Evolutionary conservation across 306 rosid genomes (phyloP).

Genomic region (Macrotyloma uniflorum): DNA sequence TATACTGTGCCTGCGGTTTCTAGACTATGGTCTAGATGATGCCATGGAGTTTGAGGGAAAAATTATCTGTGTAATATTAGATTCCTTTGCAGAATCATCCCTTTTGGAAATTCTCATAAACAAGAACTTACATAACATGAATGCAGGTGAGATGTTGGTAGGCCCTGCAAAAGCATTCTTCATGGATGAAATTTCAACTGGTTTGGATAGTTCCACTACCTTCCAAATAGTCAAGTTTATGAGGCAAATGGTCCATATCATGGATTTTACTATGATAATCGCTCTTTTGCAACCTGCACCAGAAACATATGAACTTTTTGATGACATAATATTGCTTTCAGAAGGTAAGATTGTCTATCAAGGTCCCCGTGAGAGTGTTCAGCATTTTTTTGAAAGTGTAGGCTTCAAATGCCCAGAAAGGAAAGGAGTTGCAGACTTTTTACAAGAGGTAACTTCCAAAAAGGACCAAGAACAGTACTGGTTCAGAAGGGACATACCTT

Average conservation of each 20-base stretch:
- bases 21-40: neutral
- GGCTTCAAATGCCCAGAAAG: conserved; percentile 75
- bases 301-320: conserved; percentile 66
- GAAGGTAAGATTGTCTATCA: conserved; percentile 75
- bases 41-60: neutral
- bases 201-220: conserved; percentile 77
- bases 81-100: neutral
- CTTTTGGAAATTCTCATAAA: neutral
- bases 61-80: neutral
- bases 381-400: conserved; percentile 52
- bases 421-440: conserved; percentile 73
- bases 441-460: conserved; percentile 74
- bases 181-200: conserved; percentile 83
- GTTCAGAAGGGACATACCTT: conserved; percentile 54
- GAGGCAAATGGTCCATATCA: conserved; percentile 74
- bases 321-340: conserved; percentile 66
- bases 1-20: neutral
- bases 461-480: conserved; percentile 80
- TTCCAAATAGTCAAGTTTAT: conserved; percentile 64
- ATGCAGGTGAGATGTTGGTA: conserved; percentile 70
- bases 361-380: conserved; percentile 58
- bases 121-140: neutral
- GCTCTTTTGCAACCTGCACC: conserved; percentile 84
- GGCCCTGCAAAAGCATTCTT: conserved; percentile 75
- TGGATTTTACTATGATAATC: conserved; percentile 66